Evolutionary conservation across 441 rosid species (phyloP), one percentile per base, ranked within the genome.

Genomic region (Caryocar brasiliense): DNA sequence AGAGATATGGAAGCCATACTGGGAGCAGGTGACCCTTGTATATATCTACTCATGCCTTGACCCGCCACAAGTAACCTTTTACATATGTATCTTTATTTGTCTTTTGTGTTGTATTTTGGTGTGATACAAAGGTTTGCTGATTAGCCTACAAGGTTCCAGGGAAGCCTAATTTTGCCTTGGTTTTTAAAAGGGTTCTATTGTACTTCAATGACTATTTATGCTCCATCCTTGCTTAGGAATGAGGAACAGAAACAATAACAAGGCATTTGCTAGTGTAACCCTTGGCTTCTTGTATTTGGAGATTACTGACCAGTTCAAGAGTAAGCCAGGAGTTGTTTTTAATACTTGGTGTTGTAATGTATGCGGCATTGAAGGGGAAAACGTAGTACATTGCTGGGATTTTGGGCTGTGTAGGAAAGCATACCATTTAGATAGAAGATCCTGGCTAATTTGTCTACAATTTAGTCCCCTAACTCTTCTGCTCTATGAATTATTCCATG

Each of bases 1-100:
- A 28, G 42, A 32, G 22, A 39, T 40, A 4, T 42, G 29, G 38
- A 51, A 43, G 38, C 17, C 20, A 44, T 39, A 17, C 29, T 18
- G 40, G 52, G 32, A 15, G 7, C 48, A 30, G 61, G 63, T 39
- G 43, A 41, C 66, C 60, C 56, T 46, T 70, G 74, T 70, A 70
- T 45, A 73, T 70, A 67, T 23, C 26, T 25, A 15, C 48, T 7
- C 47, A 26, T 32, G 51, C 67, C 68, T 56, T 34, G 26, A 59
- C 61, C 42, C 37, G 49, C 63, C 54, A 29, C 53, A 27, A 17
- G 12, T 45, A 8, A 34, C 26, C 26, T 41, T 23, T 11, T 15
- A 26, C 53, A 43, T 51, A 43, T 38, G 58, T 55, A 15, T 20
- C 42, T 36, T 40, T 41, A 51, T 51, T 43, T 55, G 24, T 40